Evolutionary conservation across 352 stramenopile species (phyloP).

Genomic region (Globisporangium uncinulatum): DNA sequence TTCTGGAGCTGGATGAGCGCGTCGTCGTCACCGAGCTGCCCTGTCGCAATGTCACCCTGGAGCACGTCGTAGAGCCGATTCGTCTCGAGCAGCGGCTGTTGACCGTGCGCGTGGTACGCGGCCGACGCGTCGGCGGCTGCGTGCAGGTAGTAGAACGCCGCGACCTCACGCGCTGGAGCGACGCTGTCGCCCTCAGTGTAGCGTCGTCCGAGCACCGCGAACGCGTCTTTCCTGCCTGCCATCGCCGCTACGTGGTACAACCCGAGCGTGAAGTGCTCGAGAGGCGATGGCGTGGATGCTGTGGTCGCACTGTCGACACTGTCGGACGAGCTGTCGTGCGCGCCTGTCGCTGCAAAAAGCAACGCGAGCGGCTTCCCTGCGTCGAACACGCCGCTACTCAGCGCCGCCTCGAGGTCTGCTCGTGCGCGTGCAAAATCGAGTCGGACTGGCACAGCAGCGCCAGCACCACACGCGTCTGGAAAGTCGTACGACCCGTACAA

Average conservation of each 20-base stretch:
- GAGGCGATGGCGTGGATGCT: not conserved
- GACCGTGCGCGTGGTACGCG: conserved; percentile 58
- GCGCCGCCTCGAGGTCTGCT: conserved; percentile 16
- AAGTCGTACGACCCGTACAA: conserved; percentile 26
- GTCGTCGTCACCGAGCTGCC: conserved; percentile 78
- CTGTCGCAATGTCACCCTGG: conserved; percentile 32
- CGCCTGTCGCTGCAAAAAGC: conserved; percentile 1
- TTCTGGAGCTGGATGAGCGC: conserved; percentile 86
- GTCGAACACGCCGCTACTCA: conserved; percentile 13
- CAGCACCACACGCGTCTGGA: conserved; percentile 12
- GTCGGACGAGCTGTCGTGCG: too few relatives aligned
- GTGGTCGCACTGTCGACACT: not conserved
- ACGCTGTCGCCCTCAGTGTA: conserved; percentile 24
- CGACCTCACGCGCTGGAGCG: conserved; percentile 23
- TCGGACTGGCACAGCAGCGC: not conserved
- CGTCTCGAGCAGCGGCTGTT: conserved; percentile 78
- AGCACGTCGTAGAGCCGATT: conserved; percentile 63
- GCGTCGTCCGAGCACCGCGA: conserved; percentile 43
- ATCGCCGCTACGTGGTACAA: conserved; percentile 47
- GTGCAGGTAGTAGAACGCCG: conserved; percentile 56
- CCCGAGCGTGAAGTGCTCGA: conserved; percentile 22
- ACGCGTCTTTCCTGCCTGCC: conserved; percentile 35
- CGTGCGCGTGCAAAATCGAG: conserved; percentile 20
- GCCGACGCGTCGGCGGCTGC: conserved; percentile 36
- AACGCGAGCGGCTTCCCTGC: conserved; percentile 27